phyloP scores from a whole-genome alignment of 257 asterid genomes.

The Solanum clarkiae region DNA sequence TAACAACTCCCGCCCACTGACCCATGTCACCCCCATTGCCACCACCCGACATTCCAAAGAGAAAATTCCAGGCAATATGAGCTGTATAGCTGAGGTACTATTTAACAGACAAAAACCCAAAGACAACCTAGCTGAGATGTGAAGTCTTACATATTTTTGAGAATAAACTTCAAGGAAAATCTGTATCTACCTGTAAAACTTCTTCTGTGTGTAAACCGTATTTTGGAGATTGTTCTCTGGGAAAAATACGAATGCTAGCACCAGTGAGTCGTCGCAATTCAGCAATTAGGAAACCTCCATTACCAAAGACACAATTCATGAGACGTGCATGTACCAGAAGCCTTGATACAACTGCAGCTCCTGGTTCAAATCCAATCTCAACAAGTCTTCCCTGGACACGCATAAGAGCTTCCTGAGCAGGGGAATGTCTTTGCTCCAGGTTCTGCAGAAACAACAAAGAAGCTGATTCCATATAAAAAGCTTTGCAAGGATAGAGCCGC shows the following conservation, averaged over 20 bases:
- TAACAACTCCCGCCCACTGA: background rate
- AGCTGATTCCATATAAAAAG: background rate
- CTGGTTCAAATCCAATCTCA: constrained; percentile 16
- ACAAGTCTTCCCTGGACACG: constrained; percentile 12
- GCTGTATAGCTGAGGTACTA: background rate
- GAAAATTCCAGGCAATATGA: background rate
- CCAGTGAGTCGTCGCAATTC: constrained; percentile 12
- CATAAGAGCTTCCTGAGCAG: constrained; percentile 16
- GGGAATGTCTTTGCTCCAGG: constrained; percentile 12
- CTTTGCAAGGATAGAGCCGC: background rate
- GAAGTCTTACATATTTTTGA: background rate
- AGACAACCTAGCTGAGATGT: background rate
- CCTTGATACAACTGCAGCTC: constrained; percentile 13
- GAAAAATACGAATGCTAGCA: constrained; percentile 8
- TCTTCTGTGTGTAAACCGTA: constrained; percentile 12
- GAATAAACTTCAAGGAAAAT: background rate
- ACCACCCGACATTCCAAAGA: background rate
- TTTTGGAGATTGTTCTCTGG: constrained; percentile 13
- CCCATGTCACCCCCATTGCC: background rate
- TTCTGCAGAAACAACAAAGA: constrained; percentile 1
- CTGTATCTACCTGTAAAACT: constrained; percentile 7
- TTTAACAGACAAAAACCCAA: background rate
- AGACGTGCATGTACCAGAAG: constrained; percentile 10
- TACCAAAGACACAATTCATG: constrained; percentile 3
- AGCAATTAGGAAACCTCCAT: constrained; percentile 6